phyloP scores from a whole-genome alignment of 2,329 filamentous ascomycete genomes.

The Botrytis paeoniae region DNA sequence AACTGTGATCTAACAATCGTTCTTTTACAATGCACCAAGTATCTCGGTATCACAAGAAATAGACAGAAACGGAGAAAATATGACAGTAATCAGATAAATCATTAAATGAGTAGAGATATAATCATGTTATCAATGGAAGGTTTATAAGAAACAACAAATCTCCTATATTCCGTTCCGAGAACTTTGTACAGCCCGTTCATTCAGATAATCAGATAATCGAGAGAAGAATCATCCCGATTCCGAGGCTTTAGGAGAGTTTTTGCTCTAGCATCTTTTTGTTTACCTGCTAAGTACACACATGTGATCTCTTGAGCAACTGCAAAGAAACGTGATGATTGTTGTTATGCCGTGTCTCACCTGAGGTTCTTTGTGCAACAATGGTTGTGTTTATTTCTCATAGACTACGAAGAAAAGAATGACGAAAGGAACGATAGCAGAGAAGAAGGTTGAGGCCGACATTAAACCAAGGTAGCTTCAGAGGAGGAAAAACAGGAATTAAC shows the following conservation, averaged over 20 bases:
- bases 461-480: neutral
- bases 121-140: neutral
- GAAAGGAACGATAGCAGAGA: neutral
- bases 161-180: slow-evolving; percentile 5
- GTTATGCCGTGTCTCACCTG: neutral
- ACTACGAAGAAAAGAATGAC: neutral
- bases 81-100: neutral
- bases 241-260: neutral
- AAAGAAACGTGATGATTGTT: slow-evolving; percentile 1
- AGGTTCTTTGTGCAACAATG: neutral
- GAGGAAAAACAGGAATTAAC: too few relatives aligned
- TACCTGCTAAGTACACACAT: neutral
- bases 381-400: neutral
- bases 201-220: slow-evolving; percentile 2
- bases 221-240: neutral
- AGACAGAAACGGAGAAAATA: neutral
- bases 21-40: neutral
- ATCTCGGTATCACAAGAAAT: neutral
- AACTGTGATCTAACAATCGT: neutral
- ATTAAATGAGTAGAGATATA: neutral
- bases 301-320: neutral
- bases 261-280: neutral
- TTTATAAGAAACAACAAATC: neutral
- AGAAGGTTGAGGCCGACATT: neutral
- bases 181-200: neutral